Evolutionary conservation across 106 monocot genomes (phyloP), one percentile per base, ranked within the genome.

Genomic region (Alisma plantagoaquatica): DNA sequence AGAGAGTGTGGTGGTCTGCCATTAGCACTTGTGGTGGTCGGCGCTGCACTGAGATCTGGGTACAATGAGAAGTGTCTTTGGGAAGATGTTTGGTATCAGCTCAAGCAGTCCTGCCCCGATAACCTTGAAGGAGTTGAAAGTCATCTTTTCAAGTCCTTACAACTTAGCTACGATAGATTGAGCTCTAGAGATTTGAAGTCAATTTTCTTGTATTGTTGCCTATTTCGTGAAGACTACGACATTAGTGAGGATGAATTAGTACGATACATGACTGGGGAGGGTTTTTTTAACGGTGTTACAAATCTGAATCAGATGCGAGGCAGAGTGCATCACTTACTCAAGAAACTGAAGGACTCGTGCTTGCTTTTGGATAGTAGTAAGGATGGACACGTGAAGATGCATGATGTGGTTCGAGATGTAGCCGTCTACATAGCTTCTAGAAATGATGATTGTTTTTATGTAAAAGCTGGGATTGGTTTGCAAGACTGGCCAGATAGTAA

Each of bases 381-480:
- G 28, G 55, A 48, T 16, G 46, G 48, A 8, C 30, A n/a, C 29
- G 49, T 57, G 3, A 71, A 71, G 33, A 55, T 70, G 56, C 71
- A 70, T 38, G 70, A 70, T 55, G 70, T 70, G 29, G 53, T 70
- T n/a, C 41, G 54, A 31, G 70, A 70, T 66, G 55, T 66, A 1
- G 56, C 54, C 12, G 48, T 66, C 3, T 66, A 66, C 55, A 66
- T 66, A 31, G 66, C 64, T 28, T 66, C 57, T 9, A 68, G 27
- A 41, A 41, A 38, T 0, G 47, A 68, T 2, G 60, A 59, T 10
- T 3, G 21, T 17, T 68, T 68, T 21, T 45, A 56, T 14, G 44
- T 59, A 2, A 57, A 59, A 49, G 56, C 33, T 17, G 57, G 67
- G 23, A 38, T 51, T 17, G 56, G 57, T 41, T 31, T 41, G 46